Evolutionary conservation across 306 rosid species (phyloP).

Genomic region (Fagus sylvatica): DNA sequence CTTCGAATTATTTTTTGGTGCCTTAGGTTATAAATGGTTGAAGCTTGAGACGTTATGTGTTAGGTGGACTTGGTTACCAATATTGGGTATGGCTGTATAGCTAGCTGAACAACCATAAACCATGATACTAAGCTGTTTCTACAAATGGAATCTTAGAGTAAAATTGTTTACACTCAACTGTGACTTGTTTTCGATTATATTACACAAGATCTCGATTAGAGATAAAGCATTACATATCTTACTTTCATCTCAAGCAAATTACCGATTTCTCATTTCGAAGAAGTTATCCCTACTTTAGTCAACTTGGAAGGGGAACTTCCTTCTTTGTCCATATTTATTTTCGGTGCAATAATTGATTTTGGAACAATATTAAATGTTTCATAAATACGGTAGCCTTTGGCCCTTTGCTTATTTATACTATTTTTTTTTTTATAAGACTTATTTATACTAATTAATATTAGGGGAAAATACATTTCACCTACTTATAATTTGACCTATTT

Average conservation of each 20-base stretch:
- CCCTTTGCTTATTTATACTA: neutral
- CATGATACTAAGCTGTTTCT: neutral
- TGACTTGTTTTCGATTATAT: neutral
- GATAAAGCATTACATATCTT: neutral
- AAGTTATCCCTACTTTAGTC: neutral
- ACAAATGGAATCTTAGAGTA: neutral
- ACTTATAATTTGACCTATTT: too few relatives aligned
- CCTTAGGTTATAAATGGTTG: neutral
- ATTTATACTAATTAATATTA: too few relatives aligned
- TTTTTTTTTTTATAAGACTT: too few relatives aligned
- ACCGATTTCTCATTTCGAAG: neutral
- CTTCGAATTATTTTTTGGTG: neutral
- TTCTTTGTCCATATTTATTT: neutral
- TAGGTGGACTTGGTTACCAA: conserved; percentile 13
- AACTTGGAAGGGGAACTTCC: neutral
- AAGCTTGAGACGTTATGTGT: neutral
- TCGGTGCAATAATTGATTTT: neutral
- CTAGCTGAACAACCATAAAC: neutral
- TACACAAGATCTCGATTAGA: too few relatives aligned
- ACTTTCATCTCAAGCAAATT: neutral
- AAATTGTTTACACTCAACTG: neutral
- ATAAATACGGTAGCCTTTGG: neutral
- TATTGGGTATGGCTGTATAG: neutral
- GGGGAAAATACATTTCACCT: too few relatives aligned
- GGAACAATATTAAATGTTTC: neutral